Base-by-base conservation (phyloP, 345 rosid genomes). In the Ceriops tagal region DNA sequence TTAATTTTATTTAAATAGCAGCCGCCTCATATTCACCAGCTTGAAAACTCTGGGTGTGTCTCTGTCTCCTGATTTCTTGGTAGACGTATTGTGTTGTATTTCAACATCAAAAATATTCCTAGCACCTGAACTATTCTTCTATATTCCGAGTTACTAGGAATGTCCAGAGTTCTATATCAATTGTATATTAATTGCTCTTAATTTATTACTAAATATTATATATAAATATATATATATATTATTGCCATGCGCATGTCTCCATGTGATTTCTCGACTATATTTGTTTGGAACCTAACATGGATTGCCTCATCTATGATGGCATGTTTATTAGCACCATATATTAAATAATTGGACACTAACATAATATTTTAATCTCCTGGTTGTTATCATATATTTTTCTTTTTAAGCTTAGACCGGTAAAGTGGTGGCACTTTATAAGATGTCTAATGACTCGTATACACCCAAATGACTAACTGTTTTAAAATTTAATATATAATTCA, bases 1-100 rank as follows among this genome's bases (percentile, higher is more conserved):
- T 53, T n/a, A n/a, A 22, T n/a, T 22, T 53, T 53, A 53, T 8
- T 53, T 22, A 53, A 53, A 53, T 43, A 43, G 18, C 49, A 53
- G 27, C 15, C 21, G 58, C 58, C 58, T 53, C 27, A 24, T 5
- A 21, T 53, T 21, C 27, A 21, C 27, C 27, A 53, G 27, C 27
- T 53, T 22, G 58, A 53, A 53, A 21, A 21, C 58, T 53, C 27
- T 53, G 0, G 1, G 39, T 32, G 69, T 53, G 59, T 66, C 49
- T 6, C 37, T 30, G 3, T 18, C 69, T 66, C 61, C 69, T 53
- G 30, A 7, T 53, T 66, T 15, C 69, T 53, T 21, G 69, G 43
- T 11, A 30, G 46, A 21, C 37, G 21, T 2, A 53, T 53, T 16
- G 30, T 52, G 26, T 4, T 8, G 8, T 11, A 21, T n/a, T 4